Conservation (phyloP, 106 monocot species). For the Iris macrosiphon region DNA sequence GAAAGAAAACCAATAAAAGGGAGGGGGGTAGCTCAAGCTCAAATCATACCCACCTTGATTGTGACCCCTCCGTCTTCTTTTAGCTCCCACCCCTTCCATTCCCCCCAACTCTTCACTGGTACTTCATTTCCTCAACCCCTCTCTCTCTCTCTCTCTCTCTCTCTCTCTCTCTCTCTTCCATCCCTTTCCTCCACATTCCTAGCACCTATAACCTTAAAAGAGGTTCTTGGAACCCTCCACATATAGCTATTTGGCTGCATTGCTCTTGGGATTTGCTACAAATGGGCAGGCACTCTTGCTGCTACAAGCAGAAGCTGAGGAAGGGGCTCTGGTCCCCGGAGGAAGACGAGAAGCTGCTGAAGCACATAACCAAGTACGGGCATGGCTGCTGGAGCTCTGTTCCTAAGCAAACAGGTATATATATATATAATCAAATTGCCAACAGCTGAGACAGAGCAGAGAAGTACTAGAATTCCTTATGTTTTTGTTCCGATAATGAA, state of each 20-base stretch:
- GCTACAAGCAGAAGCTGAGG: conserved; percentile 33
- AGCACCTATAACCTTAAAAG: too few relatives aligned
- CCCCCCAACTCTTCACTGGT: neutral
- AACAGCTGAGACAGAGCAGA: too few relatives aligned
- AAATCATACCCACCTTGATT: conserved; percentile 11
- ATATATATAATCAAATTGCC: neutral
- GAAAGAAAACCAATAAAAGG: neutral
- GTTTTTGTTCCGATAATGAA: too few relatives aligned
- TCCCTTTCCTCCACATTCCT: neutral
- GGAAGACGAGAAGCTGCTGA: conserved; percentile 30
- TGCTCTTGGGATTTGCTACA: conserved; percentile 1
- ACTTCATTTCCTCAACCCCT: neutral
- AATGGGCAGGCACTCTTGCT: conserved; percentile 30
- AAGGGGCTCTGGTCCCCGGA: conserved; percentile 35
- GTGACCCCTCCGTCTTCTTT: neutral
- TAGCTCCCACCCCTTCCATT: neutral
- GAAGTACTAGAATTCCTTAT: too few relatives aligned
- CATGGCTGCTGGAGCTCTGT: conserved; percentile 40
- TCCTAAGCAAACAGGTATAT: conserved; percentile 24
- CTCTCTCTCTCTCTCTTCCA: conserved; percentile 1
- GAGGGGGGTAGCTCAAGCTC: neutral
- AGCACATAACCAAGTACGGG: conserved; percentile 26
- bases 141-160: neutral
- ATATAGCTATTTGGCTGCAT: neutral
- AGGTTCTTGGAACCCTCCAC: neutral